A percentile compares a stretch with the other conserved stretches of the same genome.
Conservation (phyloP, 306 rosid species). For the Styphnolobium japonicum region DNA sequence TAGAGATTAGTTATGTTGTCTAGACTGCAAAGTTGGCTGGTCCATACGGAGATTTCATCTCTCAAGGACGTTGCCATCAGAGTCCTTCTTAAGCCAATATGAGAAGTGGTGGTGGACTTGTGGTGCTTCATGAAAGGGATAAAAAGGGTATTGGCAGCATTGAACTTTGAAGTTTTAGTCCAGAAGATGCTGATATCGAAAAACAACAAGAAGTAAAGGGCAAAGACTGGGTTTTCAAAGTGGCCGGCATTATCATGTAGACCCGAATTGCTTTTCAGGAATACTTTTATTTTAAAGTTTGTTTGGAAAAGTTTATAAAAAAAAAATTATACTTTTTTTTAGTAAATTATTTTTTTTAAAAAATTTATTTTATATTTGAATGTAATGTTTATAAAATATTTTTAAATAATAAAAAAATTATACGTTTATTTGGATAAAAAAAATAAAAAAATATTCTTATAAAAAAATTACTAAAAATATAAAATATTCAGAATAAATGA, state of each 20-base stretch:
- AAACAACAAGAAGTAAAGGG: slow-evolving; percentile 31
- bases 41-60: not conserved
- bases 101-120: slow-evolving; percentile 38
- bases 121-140: slow-evolving; percentile 18
- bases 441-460: too few relatives aligned
- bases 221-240: not conserved
- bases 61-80: not conserved
- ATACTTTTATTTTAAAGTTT: not conserved
- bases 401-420: too few relatives aligned
- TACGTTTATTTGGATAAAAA: too few relatives aligned
- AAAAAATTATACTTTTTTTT: too few relatives aligned
- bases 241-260: slow-evolving; percentile 28
- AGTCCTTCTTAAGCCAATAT: not conserved
- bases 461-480: too few relatives aligned
- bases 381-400: too few relatives aligned
- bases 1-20: not conserved
- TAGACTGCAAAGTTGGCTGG: not conserved
- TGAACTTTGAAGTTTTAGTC: not conserved
- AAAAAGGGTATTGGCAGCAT: not conserved
- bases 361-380: too few relatives aligned
- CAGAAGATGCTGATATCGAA: slow-evolving; percentile 4
- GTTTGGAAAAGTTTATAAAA: too few relatives aligned
- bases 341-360: too few relatives aligned
- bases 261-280: not conserved
- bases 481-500: too few relatives aligned